phyloP scores from a whole-genome alignment of 1,284 basidiomycete species.

The Cronartium quercuum region DNA sequence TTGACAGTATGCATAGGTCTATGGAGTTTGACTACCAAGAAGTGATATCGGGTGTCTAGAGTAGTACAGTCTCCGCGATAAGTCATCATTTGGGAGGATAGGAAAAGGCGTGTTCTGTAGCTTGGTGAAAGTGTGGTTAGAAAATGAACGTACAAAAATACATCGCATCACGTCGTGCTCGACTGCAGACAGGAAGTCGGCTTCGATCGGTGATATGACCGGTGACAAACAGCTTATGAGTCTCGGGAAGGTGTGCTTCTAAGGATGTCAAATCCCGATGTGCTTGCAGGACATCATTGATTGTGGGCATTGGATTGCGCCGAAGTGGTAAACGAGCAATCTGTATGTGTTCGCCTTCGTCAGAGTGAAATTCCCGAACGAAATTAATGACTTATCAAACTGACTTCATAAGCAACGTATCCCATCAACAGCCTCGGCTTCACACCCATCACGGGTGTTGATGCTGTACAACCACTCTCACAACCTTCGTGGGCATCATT shows the following conservation, averaged over 20 bases:
- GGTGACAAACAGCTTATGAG: slow-evolving; percentile 10
- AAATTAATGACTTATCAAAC: neutral
- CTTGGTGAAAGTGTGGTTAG: neutral
- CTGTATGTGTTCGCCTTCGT: neutral
- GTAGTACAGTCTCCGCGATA: no score
- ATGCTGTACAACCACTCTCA: slow-evolving; percentile 23
- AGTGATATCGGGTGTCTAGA: slow-evolving; percentile 35
- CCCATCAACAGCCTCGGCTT: slow-evolving; percentile 26
- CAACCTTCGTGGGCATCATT: slow-evolving; percentile 29
- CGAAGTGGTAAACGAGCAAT: slow-evolving; percentile 29
- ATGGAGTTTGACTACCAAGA: slow-evolving; percentile 28
- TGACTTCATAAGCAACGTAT: slow-evolving; percentile 36
- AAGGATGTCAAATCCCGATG: slow-evolving; percentile 24
- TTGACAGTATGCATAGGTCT: slow-evolving; percentile 23
- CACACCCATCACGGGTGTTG: slow-evolving; percentile 7
- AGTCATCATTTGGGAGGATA: no score
- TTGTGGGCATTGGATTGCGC: slow-evolving; percentile 32
- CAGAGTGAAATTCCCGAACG: neutral
- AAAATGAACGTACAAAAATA: slow-evolving; percentile 19
- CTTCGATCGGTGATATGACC: slow-evolving; percentile 14
- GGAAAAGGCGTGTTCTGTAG: neutral
- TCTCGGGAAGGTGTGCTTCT: slow-evolving; percentile 17
- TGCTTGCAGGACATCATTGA: slow-evolving; percentile 37
- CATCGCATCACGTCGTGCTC: slow-evolving; percentile 25
- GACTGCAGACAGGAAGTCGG: slow-evolving; percentile 15